A percentile compares a stretch with the other conserved stretches of the same genome.
Conservation (phyloP, 441 rosid species). For the Dalechampia spathulata region DNA sequence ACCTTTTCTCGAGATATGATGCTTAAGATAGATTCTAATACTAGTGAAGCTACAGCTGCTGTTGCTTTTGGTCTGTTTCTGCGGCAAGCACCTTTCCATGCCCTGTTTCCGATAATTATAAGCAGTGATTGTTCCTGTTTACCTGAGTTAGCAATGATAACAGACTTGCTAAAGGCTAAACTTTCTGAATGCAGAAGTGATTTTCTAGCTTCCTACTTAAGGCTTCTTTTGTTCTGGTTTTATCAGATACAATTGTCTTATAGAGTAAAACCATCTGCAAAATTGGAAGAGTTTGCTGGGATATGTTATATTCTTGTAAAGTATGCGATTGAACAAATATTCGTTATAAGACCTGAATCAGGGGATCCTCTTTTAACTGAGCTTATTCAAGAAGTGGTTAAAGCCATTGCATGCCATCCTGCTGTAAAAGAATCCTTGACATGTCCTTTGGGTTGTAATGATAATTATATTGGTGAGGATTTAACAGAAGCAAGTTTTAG, state of each 20-base stretch:
- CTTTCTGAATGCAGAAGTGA: slow-evolving; percentile 37
- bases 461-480: slow-evolving; percentile 27
- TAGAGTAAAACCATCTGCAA: slow-evolving; percentile 33
- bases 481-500: slow-evolving; percentile 22
- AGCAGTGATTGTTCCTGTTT: slow-evolving; percentile 25
- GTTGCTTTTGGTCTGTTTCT: slow-evolving; percentile 52
- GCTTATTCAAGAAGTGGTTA: slow-evolving; percentile 45
- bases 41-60: slow-evolving; percentile 36
- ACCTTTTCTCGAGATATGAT: slow-evolving; percentile 32
- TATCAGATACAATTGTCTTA: slow-evolving; percentile 44
- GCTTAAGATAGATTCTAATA: slow-evolving; percentile 24
- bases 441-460: slow-evolving; percentile 40
- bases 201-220: slow-evolving; percentile 39
- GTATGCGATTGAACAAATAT: slow-evolving; percentile 42
- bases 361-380: slow-evolving; percentile 26
- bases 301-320: slow-evolving; percentile 54
- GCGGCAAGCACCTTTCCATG: slow-evolving; percentile 70
- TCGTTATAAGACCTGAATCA: slow-evolving; percentile 28
- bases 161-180: slow-evolving; percentile 57
- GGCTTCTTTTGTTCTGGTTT: slow-evolving; percentile 67
- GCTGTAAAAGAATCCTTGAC: slow-evolving; percentile 38
- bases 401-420: slow-evolving; percentile 63
- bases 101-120: slow-evolving; percentile 54
- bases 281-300: slow-evolving; percentile 48
- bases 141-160: slow-evolving; percentile 33